Evolutionary conservation across 2,329 filamentous ascomycete genomes (phyloP).

Genomic region (Penicillium janthinellum): DNA sequence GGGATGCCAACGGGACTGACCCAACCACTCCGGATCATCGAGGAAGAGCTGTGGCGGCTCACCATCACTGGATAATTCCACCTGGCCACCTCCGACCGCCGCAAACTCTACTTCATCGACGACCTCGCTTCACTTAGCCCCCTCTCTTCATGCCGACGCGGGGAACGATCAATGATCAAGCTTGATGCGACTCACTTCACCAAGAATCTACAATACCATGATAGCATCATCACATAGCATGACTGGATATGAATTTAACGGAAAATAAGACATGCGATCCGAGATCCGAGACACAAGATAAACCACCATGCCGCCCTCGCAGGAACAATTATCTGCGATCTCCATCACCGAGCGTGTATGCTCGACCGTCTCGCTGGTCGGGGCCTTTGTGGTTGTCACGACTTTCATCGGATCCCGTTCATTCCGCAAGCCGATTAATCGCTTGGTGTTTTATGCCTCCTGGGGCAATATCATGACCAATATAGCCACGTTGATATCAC

Average conservation of each 20-base stretch:
- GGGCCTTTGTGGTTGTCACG: constrained; percentile 69
- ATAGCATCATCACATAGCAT: background rate
- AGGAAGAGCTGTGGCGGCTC: background rate
- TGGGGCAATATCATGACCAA: constrained; percentile 80
- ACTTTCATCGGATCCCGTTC: constrained; percentile 69
- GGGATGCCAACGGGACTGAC: background rate
- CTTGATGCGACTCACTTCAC: background rate
- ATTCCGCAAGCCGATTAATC: constrained; percentile 86
- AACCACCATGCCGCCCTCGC: constrained; percentile 32
- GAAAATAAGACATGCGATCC: background rate
- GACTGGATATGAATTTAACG: background rate
- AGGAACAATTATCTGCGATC: constrained; percentile 55
- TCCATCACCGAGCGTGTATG: constrained; percentile 66
- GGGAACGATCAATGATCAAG: background rate
- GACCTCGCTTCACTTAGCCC: background rate
- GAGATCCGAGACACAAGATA: constrained; percentile 1
- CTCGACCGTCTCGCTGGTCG: constrained; percentile 70
- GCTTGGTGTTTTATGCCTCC: constrained; percentile 79
- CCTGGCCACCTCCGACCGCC: background rate
- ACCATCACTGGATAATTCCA: background rate
- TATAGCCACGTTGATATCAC: constrained; percentile 72
- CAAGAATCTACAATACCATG: background rate
- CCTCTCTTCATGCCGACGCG: background rate
- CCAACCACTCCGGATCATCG: background rate
- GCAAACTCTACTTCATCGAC: background rate